Conservation (phyloP, 257 asterid species). For the Gentiana straminea region DNA sequence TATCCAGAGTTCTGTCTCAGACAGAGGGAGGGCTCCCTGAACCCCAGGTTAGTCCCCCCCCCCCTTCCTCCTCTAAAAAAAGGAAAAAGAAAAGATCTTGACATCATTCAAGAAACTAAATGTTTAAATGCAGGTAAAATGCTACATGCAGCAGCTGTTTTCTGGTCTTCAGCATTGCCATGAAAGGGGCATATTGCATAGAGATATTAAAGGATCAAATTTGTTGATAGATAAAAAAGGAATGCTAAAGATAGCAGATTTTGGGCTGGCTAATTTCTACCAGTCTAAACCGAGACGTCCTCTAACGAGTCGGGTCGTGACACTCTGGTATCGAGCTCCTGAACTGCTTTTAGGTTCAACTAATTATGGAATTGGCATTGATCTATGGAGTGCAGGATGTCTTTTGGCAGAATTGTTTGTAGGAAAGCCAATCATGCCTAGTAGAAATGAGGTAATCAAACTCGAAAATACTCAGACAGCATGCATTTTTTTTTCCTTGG, state of each 20-base stretch:
- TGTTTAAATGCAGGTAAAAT: constrained; percentile 43
- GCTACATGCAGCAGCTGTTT: constrained; percentile 72
- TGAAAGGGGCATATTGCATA: constrained; percentile 61
- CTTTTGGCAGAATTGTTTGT: constrained; percentile 63
- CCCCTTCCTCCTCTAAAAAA: background rate
- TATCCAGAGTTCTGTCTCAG: constrained; percentile 40
- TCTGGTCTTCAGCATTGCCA: constrained; percentile 77
- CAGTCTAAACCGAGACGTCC: constrained; percentile 28
- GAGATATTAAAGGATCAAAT: constrained; percentile 72
- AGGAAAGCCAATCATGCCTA: constrained; percentile 72
- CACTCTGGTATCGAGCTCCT: constrained; percentile 85
- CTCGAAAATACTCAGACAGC: background rate
- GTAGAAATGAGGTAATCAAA: constrained; percentile 60
- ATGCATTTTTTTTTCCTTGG: background rate
- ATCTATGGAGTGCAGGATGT: constrained; percentile 84
- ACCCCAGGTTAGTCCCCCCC: constrained; percentile 45
- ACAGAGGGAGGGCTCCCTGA: constrained; percentile 47
- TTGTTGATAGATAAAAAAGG: constrained; percentile 61
- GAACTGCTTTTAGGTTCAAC: constrained; percentile 63
- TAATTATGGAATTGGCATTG: constrained; percentile 72
- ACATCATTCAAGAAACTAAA: background rate
- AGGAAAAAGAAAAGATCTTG: too few species aligned
- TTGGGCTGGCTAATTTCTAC: constrained; percentile 61
- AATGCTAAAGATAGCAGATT: constrained; percentile 70
- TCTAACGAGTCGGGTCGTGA: constrained; percentile 66